A percentile compares a stretch with the other conserved stretches of the same genome.
Evolutionary conservation across 2,329 filamentous ascomycete genomes (phyloP).

Genomic region (Talaromyces pinophilus): DNA sequence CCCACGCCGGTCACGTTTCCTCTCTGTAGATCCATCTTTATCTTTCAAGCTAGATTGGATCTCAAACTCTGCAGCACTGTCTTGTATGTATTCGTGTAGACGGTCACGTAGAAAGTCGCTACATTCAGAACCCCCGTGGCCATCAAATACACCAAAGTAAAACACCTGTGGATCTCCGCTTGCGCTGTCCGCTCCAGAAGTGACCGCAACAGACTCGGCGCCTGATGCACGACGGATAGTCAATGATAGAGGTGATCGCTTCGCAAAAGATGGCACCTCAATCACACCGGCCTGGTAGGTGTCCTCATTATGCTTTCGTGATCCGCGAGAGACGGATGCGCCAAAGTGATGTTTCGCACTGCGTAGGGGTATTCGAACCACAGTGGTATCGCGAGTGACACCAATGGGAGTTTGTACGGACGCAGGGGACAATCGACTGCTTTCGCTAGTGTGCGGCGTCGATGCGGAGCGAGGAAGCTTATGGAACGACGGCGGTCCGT

Average conservation of each 20-base stretch:
- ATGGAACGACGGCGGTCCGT: conserved; percentile 68
- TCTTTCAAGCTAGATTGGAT: conserved; percentile 71
- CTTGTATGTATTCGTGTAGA: conserved; percentile 85
- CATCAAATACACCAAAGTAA: conserved; percentile 96
- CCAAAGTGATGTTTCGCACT: conserved; percentile 97
- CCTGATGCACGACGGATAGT: conserved; percentile 41
- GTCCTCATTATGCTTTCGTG: conserved; percentile 88
- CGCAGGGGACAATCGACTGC: conserved; percentile 52
- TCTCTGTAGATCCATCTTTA: conserved; percentile 4
- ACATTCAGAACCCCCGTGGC: conserved; percentile 88
- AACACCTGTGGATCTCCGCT: conserved; percentile 94
- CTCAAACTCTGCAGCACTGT: conserved; percentile 73
- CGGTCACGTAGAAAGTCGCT: conserved; percentile 81
- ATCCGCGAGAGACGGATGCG: conserved; percentile 74
- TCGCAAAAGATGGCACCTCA: conserved; percentile 89
- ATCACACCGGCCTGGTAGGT: conserved; percentile 92
- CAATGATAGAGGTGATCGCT: conserved; percentile 69
- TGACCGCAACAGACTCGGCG: conserved; percentile 31
- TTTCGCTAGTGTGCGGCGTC: conserved; percentile 67
- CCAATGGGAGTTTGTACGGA: conserved; percentile 62
- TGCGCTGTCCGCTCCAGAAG: conserved; percentile 64
- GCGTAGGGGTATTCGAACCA: conserved; percentile 89
- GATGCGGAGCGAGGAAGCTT: conserved; percentile 85
- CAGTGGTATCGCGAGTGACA: conserved; percentile 72
- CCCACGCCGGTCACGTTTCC: conserved; percentile 26